Evolutionary conservation across 2,329 filamentous ascomycete genomes (phyloP), one percentile per base, ranked within the genome.

Genomic region (Phaeosphaeria sp.): DNA sequence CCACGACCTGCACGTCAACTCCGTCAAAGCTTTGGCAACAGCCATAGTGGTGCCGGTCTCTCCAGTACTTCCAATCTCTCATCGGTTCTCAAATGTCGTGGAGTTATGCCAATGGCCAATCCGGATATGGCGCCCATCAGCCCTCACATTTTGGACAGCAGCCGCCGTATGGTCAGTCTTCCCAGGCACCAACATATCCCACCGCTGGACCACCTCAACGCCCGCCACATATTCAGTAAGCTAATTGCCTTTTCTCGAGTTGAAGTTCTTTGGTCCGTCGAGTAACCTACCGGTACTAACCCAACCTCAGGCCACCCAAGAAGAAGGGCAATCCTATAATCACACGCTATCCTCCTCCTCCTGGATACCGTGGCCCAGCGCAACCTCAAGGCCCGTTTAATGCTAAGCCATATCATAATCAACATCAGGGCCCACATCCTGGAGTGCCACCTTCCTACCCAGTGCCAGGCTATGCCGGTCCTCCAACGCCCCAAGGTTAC

Each of bases 311-410:
- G 33, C 67, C 69, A 15, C 68, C 69, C 2, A 83, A 83, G 67
- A 79, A 77, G 55, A 82, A 81, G 60, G 75, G 79, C 20, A 81
- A 81, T 58, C 79, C 80, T 6, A 75, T 83, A 63, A 82, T 83
- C 59, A 83, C 81, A 7, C 74, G 78, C 30, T 83, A 83, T 69
- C 79, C 81, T 49, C 81, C 80, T 43, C 81, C 81, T 27, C 80
- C 80, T n/a, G 80, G 80, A 15, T 82, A 82, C 60, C 75, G 69
- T 49, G 71, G 73, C 39, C 74, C 73, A 43, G 67, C 68, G 46
- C 74, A 74, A 55, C 65, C 71, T 45, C 71, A 74, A 51, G 68
- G 62, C 18, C 65, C 69, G 27, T 76, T 71, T 51, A 65, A 64
- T 47, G 44, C 64, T 53, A 64, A 59, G 50, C 67, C 69, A 25